These are phyloP conservation scores for Scheffersomyces segobiensis DNA, from an alignment of 1,139 yeast species.

Conservation along the genomic window DNA sequence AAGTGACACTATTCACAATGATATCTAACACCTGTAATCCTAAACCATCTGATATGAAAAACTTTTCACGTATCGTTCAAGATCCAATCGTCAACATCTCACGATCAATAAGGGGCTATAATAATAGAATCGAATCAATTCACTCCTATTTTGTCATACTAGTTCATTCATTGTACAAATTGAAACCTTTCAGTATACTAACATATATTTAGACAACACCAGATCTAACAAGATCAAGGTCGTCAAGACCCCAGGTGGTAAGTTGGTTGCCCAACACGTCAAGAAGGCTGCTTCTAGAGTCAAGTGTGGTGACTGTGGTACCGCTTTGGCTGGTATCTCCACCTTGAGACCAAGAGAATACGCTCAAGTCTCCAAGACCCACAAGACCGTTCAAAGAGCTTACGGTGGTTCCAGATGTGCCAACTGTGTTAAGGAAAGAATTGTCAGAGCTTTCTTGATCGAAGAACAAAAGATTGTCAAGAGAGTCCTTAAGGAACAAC, in stretches of 20 bases:
- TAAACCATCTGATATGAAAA: not conserved
- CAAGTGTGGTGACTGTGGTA: conserved; percentile 99
- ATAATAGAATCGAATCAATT: no score
- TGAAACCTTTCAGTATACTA: conserved; percentile 28
- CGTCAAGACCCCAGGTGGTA: conserved; percentile 99
- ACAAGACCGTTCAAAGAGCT: conserved; percentile 98
- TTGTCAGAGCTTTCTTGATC: conserved; percentile 97
- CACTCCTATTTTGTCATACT: not conserved
- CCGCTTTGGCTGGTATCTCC: conserved; percentile 86
- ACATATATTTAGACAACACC: conserved; percentile 79
- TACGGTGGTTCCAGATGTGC: conserved; percentile 99
- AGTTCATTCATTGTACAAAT: not conserved
- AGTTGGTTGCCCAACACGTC: conserved; percentile 94
- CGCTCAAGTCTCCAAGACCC: conserved; percentile 92
- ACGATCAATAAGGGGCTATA: not conserved
- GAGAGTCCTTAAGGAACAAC: conserved; percentile 96
- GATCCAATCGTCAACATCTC: not conserved
- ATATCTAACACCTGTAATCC: not conserved
- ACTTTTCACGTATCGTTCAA: not conserved
- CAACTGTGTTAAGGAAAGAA: conserved; percentile 97
- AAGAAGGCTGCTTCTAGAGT: conserved; percentile 94
- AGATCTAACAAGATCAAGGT: conserved; percentile 98
- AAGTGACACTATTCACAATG: no score
- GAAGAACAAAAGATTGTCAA: conserved; percentile 99
- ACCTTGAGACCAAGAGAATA: conserved; percentile 97